These are phyloP conservation scores for Intubia oerlemansii DNA, from an alignment of 2,329 filamentous ascomycete species.

Conservation along the genomic window DNA sequence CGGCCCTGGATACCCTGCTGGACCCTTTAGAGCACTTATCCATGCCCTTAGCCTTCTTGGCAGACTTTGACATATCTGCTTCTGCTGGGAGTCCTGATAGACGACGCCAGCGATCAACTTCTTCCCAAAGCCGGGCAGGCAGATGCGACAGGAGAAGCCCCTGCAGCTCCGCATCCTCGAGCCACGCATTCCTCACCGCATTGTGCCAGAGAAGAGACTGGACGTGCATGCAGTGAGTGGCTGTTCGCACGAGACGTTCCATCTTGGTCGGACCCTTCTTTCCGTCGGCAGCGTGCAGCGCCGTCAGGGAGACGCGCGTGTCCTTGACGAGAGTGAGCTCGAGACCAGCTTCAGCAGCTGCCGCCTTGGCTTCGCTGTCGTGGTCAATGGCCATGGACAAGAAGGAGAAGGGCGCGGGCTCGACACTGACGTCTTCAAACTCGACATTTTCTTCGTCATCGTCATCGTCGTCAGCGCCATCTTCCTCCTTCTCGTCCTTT, in stretches of 20 bases:
- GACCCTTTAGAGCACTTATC: too few species aligned
- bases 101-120: conserved; percentile 51
- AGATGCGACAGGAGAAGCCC: conserved; percentile 56
- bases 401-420: conserved; percentile 11
- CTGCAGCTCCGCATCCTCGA: conserved; percentile 57
- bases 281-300: conserved; percentile 26
- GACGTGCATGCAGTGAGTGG: conserved; percentile 78
- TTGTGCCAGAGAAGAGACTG: conserved; percentile 81
- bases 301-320: conserved; percentile 35
- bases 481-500: conserved; percentile 15
- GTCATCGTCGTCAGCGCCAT: conserved; percentile 10
- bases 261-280: conserved; percentile 78
- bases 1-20: too few species aligned
- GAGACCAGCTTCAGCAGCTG: conserved; percentile 37
- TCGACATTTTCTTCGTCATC: conserved; percentile 37
- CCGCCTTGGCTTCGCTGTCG: neutral
- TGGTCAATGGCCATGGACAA: conserved; percentile 10
- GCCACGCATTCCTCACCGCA: conserved; percentile 62
- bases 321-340: conserved; percentile 48
- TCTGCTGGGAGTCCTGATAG: conserved; percentile 35
- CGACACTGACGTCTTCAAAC: conserved; percentile 33
- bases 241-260: conserved; percentile 54
- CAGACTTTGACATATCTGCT: too few species aligned
- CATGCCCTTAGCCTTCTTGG: neutral
- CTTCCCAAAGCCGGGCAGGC: conserved; percentile 43